Base-by-base conservation (phyloP, 345 rosid genomes). In the Firmiana major region DNA sequence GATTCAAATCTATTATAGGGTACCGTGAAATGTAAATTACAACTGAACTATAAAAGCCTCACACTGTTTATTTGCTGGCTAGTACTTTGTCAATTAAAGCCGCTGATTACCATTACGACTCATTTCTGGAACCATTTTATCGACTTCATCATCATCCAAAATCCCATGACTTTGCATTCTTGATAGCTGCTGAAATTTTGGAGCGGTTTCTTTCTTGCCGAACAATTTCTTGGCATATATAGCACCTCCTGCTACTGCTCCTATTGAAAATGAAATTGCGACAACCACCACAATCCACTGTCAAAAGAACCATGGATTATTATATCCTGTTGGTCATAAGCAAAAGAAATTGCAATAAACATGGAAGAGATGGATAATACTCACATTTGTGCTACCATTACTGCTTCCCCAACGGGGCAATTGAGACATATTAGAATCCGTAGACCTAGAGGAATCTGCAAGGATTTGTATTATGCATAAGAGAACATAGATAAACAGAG, bases 161-260 rank as follows among this genome's bases (percentile, higher is more conserved):
- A 36, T 13, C 31, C 48, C 58, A 43, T 36, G 78, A n/a, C 77
- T 71, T 74, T 74, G 83, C 81, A 74, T 67, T 40, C 17, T 74
- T 6, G 81, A 74, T 28, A 79, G 76, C 77, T 77, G 83, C 79
- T 68, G 86, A 77, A 81, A 82, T 78, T 70, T 77, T 10, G 73
- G 43, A 58, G 36, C 72, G 5, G 78, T 69, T 2, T 72, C 62
- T 60, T 67, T 84, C 46, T 74, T 79, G 43, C 36, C 6, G 24
- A 53, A 58, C 24, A 80, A 26, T 78, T 75, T 83, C 58, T 51
- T 76, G 48, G 48, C 76, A 46, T 73, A 83, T 26, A 78, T 19
- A 60, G 67, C 83, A 42, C 69, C 78, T 13, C 58, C 84, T 48
- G 75, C 74, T 11, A 80, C 81, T 46, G 84, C 87, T 84, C 72